Evolutionary conservation across 495 filamentous ascomycete species (phyloP), one percentile per base, ranked within the genome.

Genomic region (Collariella sp.): DNA sequence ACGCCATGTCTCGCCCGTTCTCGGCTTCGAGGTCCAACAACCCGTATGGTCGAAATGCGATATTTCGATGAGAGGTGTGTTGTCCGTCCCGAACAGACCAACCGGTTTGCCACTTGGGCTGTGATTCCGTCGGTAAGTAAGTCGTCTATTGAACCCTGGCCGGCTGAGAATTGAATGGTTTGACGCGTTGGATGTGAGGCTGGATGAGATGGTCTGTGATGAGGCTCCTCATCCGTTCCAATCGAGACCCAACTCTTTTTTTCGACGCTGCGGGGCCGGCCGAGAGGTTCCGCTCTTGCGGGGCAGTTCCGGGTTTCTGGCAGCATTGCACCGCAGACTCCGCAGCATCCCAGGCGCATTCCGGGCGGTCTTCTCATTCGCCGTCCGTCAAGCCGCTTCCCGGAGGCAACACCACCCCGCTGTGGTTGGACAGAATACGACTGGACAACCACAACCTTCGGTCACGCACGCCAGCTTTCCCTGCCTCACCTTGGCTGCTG

Each of bases 381-480:
- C 52, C 22, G 34, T 47, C 33, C 52, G 48, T 51, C 46, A n/a
- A 45, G 43, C 22, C n/a, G 7, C 36, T 26, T 36, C 53, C 44
- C 39, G 20, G 22, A 26, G 15, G n/a, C 50, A 39, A 35, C 50
- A 15, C 22, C 53, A 58, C 22, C 55, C 26, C 39, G 40, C 51
- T 66, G 65, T 72, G 70, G 69, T 75, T 75, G 72, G 72, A 70
- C 62, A 46, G 48, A 62, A 72, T 75, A 75, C 70, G 72, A 67
- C 22, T 38, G 5, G 19, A 43, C 26, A 19, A 33, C 36, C 13
- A 35, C 16, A 41, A 19, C 22, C 7, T 50, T 35, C 16, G 22
- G 23, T 16, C 31, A 40, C 35, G 34, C 47, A 40, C 34, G 29
- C 33, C 10, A 10, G 13, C 35, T n/a, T 18, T 22, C n/a, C 35